phyloP scores from a whole-genome alignment of 768 basidiomycete species.

The Hemileccinum impolitum region DNA sequence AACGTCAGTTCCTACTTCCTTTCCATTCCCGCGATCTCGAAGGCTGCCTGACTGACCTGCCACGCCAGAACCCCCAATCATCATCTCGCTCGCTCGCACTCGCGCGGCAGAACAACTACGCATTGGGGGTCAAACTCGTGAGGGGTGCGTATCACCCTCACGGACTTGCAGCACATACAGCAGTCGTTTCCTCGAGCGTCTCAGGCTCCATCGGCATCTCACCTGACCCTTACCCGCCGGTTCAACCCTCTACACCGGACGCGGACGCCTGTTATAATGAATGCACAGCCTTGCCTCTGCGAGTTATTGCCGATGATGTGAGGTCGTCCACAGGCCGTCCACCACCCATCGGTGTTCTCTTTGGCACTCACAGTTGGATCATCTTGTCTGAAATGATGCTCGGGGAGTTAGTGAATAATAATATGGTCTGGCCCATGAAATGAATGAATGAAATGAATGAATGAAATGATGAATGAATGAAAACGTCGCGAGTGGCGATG shows the following conservation, averaged over 20 bases:
- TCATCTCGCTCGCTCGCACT: constrained; percentile 63
- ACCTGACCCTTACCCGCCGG: constrained; percentile 57
- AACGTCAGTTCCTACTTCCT: constrained; percentile 41
- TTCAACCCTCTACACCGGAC: constrained; percentile 63
- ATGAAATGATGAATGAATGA: too few relatives aligned
- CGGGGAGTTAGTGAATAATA: constrained; percentile 50
- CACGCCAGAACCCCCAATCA: constrained; percentile 56
- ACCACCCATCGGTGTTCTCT: constrained; percentile 57
- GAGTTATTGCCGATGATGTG: constrained; percentile 53
- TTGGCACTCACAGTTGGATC: constrained; percentile 84
- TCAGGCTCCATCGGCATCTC: constrained; percentile 45
- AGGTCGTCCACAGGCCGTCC: constrained; percentile 10
- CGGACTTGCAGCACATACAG: constrained; percentile 50
- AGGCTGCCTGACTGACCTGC: too few relatives aligned
- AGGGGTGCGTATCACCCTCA: constrained; percentile 86
- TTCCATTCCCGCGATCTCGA: background rate
- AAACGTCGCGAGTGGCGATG: too few relatives aligned
- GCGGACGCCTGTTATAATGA: constrained; percentile 74
- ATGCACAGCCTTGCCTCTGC: constrained; percentile 56
- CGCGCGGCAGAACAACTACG: constrained; percentile 62
- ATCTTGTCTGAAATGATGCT: constrained; percentile 65
- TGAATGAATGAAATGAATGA: too few relatives aligned
- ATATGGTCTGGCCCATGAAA: constrained; percentile 53
- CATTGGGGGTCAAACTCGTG: constrained; percentile 88
- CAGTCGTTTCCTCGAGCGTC: constrained; percentile 18